Evolutionary conservation across 2,329 filamentous ascomycete species (phyloP), one percentile per base, ranked within the genome.

Genomic region (Elsinoe necatrix): DNA sequence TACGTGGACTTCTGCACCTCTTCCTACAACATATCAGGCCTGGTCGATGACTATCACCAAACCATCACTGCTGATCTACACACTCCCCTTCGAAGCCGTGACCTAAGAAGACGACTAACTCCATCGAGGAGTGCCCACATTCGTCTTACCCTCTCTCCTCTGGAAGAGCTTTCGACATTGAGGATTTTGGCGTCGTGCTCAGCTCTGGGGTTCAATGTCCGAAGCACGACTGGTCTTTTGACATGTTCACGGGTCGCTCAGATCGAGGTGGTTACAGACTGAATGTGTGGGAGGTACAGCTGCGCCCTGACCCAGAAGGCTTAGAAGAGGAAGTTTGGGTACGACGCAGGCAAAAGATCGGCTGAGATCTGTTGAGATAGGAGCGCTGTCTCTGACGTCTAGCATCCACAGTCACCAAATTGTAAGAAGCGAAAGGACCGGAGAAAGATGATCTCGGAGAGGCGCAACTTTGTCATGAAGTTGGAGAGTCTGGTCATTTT

Each of bases 181-280:
- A 88, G 62, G 85, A 88, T 59, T 88, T 87, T 65, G 84, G 85
- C 0, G 71, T 85, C 1, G 73, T 77, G 3, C 67, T 85, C 5
- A 84, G 81, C 56, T 76, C 81, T 0, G 85, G 83, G 0, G 70
- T 88, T 2, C 78, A 76, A 0, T 88, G 85, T 66, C 82, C 84
- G 0, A 86, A 86, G 60, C 84, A 87, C 60, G 80, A 75, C 3
- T 88, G 85, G 85, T 84, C 82, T 0, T 88, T 87, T 67, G 85
- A 88, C 64, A 63, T 87, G 1, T 79, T 81, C 54, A 80, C 83
- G 0, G 85, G 85, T 0, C 73, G 73, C 62, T 76, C 76, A 0
- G 85, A 87, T 65, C 77, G 83, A 0, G 83, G 78, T 0, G 79
- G 69, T 45, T 87, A 87, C 64, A 77, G 72, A 58, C 71, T 87